A percentile compares a stretch with the other conserved stretches of the same genome.
phyloP scores from a whole-genome alignment of 805 yeast genomes.

The Kuraishia molischiana region DNA sequence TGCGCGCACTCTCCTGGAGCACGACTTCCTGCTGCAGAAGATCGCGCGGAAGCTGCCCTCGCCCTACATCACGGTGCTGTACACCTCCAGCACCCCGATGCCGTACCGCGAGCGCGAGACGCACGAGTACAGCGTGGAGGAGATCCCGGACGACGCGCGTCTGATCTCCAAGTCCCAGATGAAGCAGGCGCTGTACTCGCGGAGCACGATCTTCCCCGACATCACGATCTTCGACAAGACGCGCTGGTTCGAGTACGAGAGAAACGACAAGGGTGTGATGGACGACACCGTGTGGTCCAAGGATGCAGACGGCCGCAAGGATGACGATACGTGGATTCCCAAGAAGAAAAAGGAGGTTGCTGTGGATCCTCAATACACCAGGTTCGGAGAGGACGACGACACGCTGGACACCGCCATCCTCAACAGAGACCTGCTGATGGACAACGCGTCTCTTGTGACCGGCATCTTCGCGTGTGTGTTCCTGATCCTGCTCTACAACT shows the following conservation, averaged over 20 bases:
- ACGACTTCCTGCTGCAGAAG: constrained; percentile 32
- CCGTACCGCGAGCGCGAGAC: constrained; percentile 11
- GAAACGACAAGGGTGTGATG: constrained; percentile 32
- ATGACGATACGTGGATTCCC: constrained; percentile 22
- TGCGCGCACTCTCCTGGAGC: constrained; percentile 7
- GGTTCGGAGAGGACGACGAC: constrained; percentile 18
- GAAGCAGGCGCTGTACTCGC: constrained; percentile 17
- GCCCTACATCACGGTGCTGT: constrained; percentile 55
- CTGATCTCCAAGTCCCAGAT: constrained; percentile 20
- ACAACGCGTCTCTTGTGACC: constrained; percentile 36
- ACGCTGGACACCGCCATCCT: constrained; percentile 28
- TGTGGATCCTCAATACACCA: constrained; percentile 11
- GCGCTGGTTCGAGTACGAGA: constrained; percentile 42
- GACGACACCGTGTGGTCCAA: constrained; percentile 23
- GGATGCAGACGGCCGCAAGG: constrained; percentile 8
- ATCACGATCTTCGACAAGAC: constrained; percentile 39
- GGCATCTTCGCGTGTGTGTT: constrained; percentile 5
- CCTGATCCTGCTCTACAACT: constrained; percentile 6
- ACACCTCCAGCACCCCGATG: constrained; percentile 31
- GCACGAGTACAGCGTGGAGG: constrained; percentile 11
- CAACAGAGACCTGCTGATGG: constrained; percentile 34
- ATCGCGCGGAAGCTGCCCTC: constrained; percentile 65
- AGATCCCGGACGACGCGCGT: constrained; percentile 21
- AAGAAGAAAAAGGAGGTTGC: constrained; percentile 12
- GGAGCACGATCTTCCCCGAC: constrained; percentile 39